phyloP scores from a whole-genome alignment of 345 rosid genomes.

The Eucalyptus microcorys region DNA sequence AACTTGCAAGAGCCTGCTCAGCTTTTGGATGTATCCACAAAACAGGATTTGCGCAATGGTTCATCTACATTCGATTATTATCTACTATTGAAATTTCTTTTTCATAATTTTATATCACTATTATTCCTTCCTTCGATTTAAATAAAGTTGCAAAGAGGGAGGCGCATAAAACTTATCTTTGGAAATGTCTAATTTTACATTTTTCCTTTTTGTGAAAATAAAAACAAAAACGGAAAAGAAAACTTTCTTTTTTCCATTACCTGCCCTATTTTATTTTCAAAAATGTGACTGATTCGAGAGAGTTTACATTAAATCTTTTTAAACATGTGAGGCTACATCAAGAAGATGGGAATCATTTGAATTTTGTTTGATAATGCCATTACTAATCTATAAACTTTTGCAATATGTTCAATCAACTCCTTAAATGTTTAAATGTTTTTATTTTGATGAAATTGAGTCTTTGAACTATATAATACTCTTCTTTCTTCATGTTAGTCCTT shows the following conservation, averaged over 20 bases:
- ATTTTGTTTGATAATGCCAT: background rate
- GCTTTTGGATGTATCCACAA: background rate
- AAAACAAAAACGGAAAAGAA: accelerated
- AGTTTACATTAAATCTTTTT: background rate
- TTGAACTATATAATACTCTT: background rate
- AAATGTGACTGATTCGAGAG: background rate
- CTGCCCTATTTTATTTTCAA: background rate
- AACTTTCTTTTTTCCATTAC: background rate
- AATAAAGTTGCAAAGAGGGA: background rate
- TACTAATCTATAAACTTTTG: background rate
- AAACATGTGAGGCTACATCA: background rate
- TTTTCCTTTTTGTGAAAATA: background rate
- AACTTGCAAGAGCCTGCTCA: background rate
- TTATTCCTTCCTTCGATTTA: background rate
- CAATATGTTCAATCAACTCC: background rate
- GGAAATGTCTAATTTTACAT: background rate
- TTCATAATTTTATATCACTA: background rate
- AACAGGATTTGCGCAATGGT: background rate
- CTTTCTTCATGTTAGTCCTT: background rate
- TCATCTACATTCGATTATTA: background rate
- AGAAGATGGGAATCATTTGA: background rate
- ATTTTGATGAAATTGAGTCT: background rate
- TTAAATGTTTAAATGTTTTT: background rate
- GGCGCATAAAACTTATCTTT: background rate
- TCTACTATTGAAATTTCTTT: background rate